Evolutionary conservation across 148 eudicot species (phyloP).

Genomic region (Chenopodium quinoa): DNA sequence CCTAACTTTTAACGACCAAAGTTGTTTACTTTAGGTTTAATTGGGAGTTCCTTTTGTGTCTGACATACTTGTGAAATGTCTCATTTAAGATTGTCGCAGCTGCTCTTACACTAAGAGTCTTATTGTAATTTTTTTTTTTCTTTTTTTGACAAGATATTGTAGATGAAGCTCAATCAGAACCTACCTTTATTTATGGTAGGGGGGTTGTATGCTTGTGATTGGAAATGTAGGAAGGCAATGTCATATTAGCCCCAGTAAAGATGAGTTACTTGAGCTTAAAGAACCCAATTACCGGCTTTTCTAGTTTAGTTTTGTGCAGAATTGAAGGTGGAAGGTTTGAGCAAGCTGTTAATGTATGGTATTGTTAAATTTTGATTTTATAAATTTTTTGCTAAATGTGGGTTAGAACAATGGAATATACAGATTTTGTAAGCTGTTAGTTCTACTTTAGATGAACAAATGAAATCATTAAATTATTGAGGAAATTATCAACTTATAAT

Average conservation of each 20-base stretch:
- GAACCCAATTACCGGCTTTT: not conserved
- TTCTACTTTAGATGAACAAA: not conserved
- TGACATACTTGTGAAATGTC: too few relatives aligned
- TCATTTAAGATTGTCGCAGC: too few relatives aligned
- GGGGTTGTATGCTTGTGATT: not conserved
- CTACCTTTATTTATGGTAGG: not conserved
- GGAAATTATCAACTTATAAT: not conserved
- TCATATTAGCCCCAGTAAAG: not conserved
- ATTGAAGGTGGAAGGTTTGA: not conserved
- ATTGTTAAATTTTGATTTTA: not conserved
- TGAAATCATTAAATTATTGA: not conserved
- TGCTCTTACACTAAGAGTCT: too few relatives aligned
- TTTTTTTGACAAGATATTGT: too few relatives aligned
- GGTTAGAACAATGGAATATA: not conserved
- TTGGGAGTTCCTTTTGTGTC: too few relatives aligned
- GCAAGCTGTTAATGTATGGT: not conserved
- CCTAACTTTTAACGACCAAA: too few relatives aligned
- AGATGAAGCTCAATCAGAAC: too few relatives aligned
- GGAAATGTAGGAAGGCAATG: not conserved
- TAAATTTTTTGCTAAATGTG: not conserved
- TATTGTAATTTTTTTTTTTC: too few relatives aligned
- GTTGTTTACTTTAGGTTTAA: too few relatives aligned
- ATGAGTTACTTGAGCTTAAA: not conserved
- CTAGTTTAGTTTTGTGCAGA: too few relatives aligned
- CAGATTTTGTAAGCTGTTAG: not conserved